Base-by-base conservation (phyloP, 371 early-diverging fungal genomes). In the Funneliformis caledonium region DNA sequence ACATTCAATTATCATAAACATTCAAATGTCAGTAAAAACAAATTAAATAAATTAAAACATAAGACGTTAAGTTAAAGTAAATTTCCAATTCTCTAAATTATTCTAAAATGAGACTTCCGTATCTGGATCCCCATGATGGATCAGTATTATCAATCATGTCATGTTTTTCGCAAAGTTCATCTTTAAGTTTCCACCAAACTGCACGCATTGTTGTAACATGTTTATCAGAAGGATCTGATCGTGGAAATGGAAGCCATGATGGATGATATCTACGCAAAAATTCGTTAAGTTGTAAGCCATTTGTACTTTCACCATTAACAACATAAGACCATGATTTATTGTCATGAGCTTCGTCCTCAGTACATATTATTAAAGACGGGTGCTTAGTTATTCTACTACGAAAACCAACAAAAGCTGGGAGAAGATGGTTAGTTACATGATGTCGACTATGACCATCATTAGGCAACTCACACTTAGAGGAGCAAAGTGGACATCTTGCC, bases 361-460 rank as follows among this genome's bases (percentile, higher is more conserved):
- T n/a, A 52, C 74, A 73, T 47, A 73, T 12, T 26, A 52, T 33
- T 52, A 73, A 73, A 52, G 22, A 1, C 33, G 74, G 22, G 2
- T 73, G 4, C 1, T 19, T 1, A 6, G 31, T 56, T 14, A 0
- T 10, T n/a, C 2, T 52, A 10, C 7, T 0, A 0, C 19, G 0
- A 56, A 10, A 11, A 11, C 74, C 74, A 50, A 10, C 10, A 52
- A 73, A 73, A 56, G 52, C 33, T 10, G 37, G 12, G 19, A 73
- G 3, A 0, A 73, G 10, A 16, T 73, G 74, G 2, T 26, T 31
- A 9, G 74, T 48, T 6, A 31, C 50, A 16, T 33, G n/a, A 52
- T 73, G 74, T 12, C 19, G 43, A 12, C 19, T 42, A 56, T 52
- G 16, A 11, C 1, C 48, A 33, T 48, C 52, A 26, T 73, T 16